Evolutionary conservation across 371 early-diverging fungal species (phyloP), one percentile per base, ranked within the genome.

Genomic region (Basidiobolus heterosporus): DNA sequence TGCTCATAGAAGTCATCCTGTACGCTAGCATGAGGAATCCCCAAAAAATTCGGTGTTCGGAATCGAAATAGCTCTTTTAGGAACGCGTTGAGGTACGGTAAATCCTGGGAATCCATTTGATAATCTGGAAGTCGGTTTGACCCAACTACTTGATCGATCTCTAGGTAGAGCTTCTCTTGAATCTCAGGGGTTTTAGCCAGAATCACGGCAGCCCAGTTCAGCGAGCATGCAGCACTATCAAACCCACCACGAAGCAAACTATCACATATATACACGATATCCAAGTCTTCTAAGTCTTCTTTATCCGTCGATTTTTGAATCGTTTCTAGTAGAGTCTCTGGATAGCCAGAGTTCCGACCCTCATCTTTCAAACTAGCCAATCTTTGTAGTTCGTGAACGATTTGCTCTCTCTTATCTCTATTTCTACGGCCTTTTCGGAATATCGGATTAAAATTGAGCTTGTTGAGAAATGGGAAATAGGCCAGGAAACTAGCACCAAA

Each of bases 1-100:
- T 44, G 43, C 41, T 43, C 35, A 49, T 49, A 49, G 16, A 23
- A 16, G 36, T 49, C 49, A 20, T 49, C 49, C 37, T 42, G 13
- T 7, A 22, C 21, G 18, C 14, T 43, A 36, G 3, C 9, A 49
- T 49, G 49, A 35, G 43, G 43, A 13, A 43, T 21, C 19, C 46
- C 46, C n/a, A 46, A 16, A 19, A 36, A 14, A 30, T 14, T 46
- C 0, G 46, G 46, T 0, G 46, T 23, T 15, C 46, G 21, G 19
- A 15, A 35, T 14, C 46, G 21, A 8, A 46, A 35, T 8, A 19
- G 7, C 18, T 46, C 46, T 19, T 46, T 46, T 2, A 46, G 23
- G 22, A 46, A 19, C 23, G 46, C 46, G 14, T 7, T 16, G 19
- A 46, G n/a, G 36, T 46, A 46, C 2, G 46, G 46, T 35, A 46